These are phyloP conservation scores for Mycena rebaudengoi DNA, from an alignment of 768 basidiomycete genomes.

Conservation along the genomic window DNA sequence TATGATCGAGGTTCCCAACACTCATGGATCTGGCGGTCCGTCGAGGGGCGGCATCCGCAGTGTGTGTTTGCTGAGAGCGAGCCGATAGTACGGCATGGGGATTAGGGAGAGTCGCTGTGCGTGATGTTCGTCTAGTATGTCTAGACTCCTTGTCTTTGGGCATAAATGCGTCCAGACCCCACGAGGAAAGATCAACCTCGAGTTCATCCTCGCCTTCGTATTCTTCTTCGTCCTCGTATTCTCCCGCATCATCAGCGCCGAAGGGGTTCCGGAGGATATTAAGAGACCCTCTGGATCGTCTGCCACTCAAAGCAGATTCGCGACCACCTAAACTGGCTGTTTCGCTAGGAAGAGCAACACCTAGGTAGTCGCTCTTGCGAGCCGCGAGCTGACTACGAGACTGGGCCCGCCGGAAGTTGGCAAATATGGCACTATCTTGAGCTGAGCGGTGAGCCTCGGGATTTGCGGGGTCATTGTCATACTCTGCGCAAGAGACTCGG, in stretches of 20 bases:
- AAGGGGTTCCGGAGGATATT: slow-evolving; percentile 80
- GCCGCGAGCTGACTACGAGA: slow-evolving; percentile 51
- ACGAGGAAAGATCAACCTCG: slow-evolving; percentile 84
- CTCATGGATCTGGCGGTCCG: slow-evolving; percentile 70
- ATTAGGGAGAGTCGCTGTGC: slow-evolving; percentile 45
- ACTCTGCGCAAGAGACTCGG: slow-evolving; percentile 62
- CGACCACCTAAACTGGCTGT: slow-evolving; percentile 53
- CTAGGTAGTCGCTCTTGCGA: slow-evolving; percentile 73
- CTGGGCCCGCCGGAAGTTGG: slow-evolving; percentile 72
- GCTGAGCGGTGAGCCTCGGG: slow-evolving; percentile 69
- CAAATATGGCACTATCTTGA: slow-evolving; percentile 86
- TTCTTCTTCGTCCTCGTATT: slow-evolving; percentile 61
- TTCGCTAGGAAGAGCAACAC: slow-evolving; percentile 73
- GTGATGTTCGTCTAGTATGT: slow-evolving; percentile 50
- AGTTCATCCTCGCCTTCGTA: slow-evolving; percentile 53
- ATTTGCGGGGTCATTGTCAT: slow-evolving; percentile 87
- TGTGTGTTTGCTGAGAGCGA: slow-evolving; percentile 52
- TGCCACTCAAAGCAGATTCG: slow-evolving; percentile 57
- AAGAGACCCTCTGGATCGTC: slow-evolving; percentile 64
- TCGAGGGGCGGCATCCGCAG: slow-evolving; percentile 46
- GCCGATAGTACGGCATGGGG: slow-evolving; percentile 44
- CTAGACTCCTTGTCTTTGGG: slow-evolving; percentile 67
- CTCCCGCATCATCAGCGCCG: slow-evolving; percentile 65
- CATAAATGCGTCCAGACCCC: slow-evolving; percentile 84
- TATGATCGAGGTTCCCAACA: slow-evolving; percentile 65